phyloP scores from a whole-genome alignment of 129 eudicot species.

The Tagetes patula region DNA sequence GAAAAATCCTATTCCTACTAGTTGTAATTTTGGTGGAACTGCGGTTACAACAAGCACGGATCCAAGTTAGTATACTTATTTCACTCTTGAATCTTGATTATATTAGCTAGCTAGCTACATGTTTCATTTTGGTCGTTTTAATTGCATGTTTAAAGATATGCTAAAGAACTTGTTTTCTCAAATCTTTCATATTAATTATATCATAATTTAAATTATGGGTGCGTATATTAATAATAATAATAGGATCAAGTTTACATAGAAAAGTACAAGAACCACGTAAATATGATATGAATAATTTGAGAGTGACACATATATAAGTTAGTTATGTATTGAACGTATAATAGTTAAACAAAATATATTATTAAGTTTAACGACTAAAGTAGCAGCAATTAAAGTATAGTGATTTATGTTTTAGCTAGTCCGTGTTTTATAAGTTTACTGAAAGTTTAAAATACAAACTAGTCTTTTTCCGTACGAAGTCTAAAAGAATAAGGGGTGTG shows the following conservation, averaged over 20 bases:
- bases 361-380: neutral
- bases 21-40: slow-evolving; percentile 93
- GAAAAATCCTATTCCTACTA: slow-evolving; percentile 85
- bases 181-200: neutral
- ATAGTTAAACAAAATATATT: neutral
- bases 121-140: neutral
- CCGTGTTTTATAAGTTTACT: neutral
- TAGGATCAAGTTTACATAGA: neutral
- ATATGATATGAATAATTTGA: neutral
- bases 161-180: neutral
- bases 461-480: too few species aligned
- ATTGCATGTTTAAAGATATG: neutral
- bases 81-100: too few species aligned
- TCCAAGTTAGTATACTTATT: slow-evolving; percentile 67
- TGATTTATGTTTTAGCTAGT: neutral
- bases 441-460: too few species aligned
- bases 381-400: neutral
- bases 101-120: neutral
- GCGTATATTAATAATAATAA: too few species aligned
- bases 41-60: slow-evolving; percentile 79
- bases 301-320: neutral
- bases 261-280: neutral
- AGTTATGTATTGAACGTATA: neutral
- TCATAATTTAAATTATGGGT: too few species aligned
- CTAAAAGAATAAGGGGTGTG: too few species aligned